These are phyloP conservation scores for Podaxis rugospora DNA, from an alignment of 768 basidiomycete species.

Conservation along the genomic window DNA sequence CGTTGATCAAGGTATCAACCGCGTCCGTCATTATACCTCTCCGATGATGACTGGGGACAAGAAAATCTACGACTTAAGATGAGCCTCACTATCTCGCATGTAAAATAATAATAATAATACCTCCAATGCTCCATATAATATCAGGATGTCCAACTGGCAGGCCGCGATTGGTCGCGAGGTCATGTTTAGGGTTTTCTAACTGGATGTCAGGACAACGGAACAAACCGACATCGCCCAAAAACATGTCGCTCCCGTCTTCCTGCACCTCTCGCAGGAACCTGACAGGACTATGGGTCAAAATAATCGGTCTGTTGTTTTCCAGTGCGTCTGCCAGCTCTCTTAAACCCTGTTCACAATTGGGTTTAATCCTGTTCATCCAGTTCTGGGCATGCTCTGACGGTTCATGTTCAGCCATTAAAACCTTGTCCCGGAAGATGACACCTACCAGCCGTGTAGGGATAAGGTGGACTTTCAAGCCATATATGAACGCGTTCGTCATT, in stretches of 20 bases:
- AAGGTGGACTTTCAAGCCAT: slow-evolving; percentile 44
- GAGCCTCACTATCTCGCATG: background rate
- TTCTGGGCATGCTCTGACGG: slow-evolving; percentile 29
- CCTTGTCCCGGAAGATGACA: background rate
- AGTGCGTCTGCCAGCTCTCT: slow-evolving; percentile 24
- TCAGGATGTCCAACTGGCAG: slow-evolving; percentile 44
- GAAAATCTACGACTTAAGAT: slow-evolving; percentile 41
- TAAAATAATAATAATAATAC: slow-evolving; percentile 24
- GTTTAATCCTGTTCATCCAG: slow-evolving; percentile 24
- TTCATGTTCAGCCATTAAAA: background rate
- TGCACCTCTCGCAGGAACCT: slow-evolving; percentile 47
- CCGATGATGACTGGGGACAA: slow-evolving; percentile 58
- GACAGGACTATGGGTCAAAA: slow-evolving; percentile 46
- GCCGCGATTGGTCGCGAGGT: slow-evolving; percentile 31
- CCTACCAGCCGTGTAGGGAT: slow-evolving; percentile 45
- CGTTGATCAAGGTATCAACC: slow-evolving; percentile 43
- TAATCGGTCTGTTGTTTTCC: slow-evolving; percentile 18
- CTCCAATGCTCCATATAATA: slow-evolving; percentile 59
- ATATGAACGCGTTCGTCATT: slow-evolving; percentile 47
- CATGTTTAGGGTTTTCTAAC: slow-evolving; percentile 18
- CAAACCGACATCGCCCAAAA: slow-evolving; percentile 45
- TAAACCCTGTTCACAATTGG: slow-evolving; percentile 25
- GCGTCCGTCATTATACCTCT: slow-evolving; percentile 73
- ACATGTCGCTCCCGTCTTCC: slow-evolving; percentile 51
- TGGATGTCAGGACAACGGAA: slow-evolving; percentile 24